Conservation (phyloP, 2,329 filamentous ascomycete species). For the Colletotrichum euphorbiae region DNA sequence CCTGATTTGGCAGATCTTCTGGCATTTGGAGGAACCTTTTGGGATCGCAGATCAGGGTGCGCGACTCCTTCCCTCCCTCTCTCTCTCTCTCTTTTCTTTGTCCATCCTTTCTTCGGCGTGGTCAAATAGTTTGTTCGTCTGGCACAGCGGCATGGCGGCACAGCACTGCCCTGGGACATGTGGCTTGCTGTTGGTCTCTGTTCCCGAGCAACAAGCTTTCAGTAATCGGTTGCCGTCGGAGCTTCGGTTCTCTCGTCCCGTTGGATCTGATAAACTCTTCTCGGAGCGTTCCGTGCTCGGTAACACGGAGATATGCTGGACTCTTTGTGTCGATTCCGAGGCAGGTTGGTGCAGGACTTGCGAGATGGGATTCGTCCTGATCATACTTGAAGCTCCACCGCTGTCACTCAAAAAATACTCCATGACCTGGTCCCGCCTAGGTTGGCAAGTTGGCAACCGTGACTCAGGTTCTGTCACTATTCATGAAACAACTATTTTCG, state of each 20-base stretch:
- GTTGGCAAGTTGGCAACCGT: constrained; percentile 7
- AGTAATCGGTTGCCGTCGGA: background rate
- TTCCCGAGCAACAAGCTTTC: constrained; percentile 15
- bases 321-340: background rate
- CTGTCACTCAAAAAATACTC: background rate
- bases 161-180: background rate
- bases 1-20: constrained; percentile 19
- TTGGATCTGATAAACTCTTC: constrained; percentile 9
- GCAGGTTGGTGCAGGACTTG: background rate
- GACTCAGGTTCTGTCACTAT: constrained; percentile 13
- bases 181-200: background rate
- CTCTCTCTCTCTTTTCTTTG: background rate
- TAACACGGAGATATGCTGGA: background rate
- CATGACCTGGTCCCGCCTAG: background rate
- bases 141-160: background rate
- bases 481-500: background rate
- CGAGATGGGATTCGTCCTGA: no score
- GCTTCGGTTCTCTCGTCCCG: background rate
- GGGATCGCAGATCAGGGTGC: constrained; percentile 17
- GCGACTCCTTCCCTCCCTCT: constrained; percentile 15
- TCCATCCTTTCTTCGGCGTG: background rate
- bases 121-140: background rate
- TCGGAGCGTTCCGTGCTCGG: background rate
- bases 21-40: background rate
- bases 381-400: background rate